Base-by-base conservation (phyloP, 2,329 filamentous ascomycete genomes). In the Nigrograna mackinnonii region DNA sequence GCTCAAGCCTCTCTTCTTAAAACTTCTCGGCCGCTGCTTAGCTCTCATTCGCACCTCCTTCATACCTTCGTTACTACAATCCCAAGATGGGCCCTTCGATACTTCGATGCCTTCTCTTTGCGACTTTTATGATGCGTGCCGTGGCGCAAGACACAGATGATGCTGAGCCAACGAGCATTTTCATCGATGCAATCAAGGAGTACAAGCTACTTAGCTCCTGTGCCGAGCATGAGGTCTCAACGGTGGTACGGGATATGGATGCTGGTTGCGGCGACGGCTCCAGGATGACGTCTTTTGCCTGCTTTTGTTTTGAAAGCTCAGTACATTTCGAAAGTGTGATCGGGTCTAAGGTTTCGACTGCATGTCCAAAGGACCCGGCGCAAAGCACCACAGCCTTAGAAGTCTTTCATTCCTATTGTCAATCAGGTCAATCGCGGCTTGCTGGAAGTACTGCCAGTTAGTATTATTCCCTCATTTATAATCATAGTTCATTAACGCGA, bases 241-340 rank as follows among this genome's bases (percentile, higher is more conserved):
- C 44, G 4, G 46, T 54, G 17, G 54, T 57, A 7, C 47, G 54
- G 12, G 37, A 46, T 31, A 57, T 57, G 54, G 24, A n/a, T 6
- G 44, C 37, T 33, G 51, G 45, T 6, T 57, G 54, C 35, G 51
- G 54, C 11, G 54, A 57, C 33, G 54, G 35, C 6, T 47, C 41
- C 0, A 13, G 22, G 22, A 44, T 35, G 9, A 57, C 54, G 13
- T 57, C 54, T 9, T 57, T 43, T 18, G 46, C 39, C 2, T 57
- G 54, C 34, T 57, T 57, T 35, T 54, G 54, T 37, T 48, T 37
- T 17, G 17, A 26, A 6, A 48, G 43, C n/a, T 54, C 49, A 1
- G 32, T 44, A n/a, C 42, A 50, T 18, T 47, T 44, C 34, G 32
- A 22, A 4, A 46, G 44, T 28, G 39, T 49, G 43, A 57, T 57